phyloP scores from a whole-genome alignment of 2,329 filamentous ascomycete species.

The Exophiala sideris region DNA sequence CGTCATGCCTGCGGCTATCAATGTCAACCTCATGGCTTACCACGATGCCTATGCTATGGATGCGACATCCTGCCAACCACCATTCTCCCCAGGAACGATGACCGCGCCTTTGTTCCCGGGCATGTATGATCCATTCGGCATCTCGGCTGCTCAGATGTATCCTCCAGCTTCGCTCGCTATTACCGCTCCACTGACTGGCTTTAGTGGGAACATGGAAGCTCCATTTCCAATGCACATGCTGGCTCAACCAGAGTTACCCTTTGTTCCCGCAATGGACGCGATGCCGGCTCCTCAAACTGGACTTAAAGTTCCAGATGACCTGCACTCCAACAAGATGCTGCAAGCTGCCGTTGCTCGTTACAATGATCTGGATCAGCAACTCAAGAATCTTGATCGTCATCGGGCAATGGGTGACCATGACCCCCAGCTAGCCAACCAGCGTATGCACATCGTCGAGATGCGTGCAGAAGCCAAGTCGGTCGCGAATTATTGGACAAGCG shows the following conservation, averaged over 20 bases:
- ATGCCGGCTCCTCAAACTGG: constrained; percentile 2
- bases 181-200: constrained; percentile 7
- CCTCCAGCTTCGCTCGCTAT: constrained; percentile 3
- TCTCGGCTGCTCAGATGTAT: constrained; percentile 9
- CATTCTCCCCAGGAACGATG: constrained; percentile 8
- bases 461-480: constrained; percentile 21
- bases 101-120: constrained; percentile 1
- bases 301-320: neutral
- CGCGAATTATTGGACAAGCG: constrained; percentile 17
- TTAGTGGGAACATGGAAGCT: constrained; percentile 6
- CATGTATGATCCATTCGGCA: constrained; percentile 14
- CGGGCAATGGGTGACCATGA: constrained; percentile 23
- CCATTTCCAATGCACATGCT: constrained; percentile 6
- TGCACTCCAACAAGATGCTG: constrained; percentile 10
- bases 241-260: constrained; percentile 2
- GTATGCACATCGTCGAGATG: constrained; percentile 21
- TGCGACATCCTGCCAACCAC: constrained; percentile 3
- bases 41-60: constrained; percentile 8
- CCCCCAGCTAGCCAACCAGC: constrained; percentile 19
- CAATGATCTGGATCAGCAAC: constrained; percentile 25
- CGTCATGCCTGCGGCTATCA: constrained; percentile 2
- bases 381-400: constrained; percentile 27
- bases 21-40: constrained; percentile 3
- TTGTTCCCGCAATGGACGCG: constrained; percentile 3
- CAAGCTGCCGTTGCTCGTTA: constrained; percentile 8